Evolutionary conservation across 495 filamentous ascomycete genomes (phyloP).

Genomic region (Cercophora samala): DNA sequence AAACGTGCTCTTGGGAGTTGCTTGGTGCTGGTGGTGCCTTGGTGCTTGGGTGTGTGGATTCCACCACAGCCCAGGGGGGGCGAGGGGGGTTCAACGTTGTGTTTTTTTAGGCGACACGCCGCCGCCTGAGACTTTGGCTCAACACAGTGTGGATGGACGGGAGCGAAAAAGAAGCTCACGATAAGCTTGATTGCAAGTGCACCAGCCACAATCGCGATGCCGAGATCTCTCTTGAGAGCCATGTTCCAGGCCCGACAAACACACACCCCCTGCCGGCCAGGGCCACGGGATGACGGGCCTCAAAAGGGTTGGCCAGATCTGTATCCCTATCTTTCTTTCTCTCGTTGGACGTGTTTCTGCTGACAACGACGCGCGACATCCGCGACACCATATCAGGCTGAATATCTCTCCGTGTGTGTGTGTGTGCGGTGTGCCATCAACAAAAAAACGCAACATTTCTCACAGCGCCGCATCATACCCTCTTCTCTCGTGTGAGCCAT

Average conservation of each 20-base stretch:
- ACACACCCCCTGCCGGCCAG: neutral
- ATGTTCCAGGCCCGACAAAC: neutral
- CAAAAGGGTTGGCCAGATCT: conserved; percentile 9
- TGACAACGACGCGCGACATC: neutral
- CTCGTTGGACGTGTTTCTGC: neutral
- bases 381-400: neutral
- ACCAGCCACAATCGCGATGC: neutral
- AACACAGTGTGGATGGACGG: neutral
- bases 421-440: neutral
- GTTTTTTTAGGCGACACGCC: neutral
- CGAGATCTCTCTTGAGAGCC: neutral
- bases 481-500: neutral
- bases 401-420: neutral
- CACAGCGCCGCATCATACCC: neutral
- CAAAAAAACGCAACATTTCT: neutral
- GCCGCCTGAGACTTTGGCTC: neutral
- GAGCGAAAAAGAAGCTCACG: neutral
- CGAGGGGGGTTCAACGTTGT: neutral
- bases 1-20: neutral
- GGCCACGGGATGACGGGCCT: conserved; percentile 19
- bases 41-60: neutral
- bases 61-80: neutral
- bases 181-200: neutral
- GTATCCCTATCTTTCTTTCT: neutral
- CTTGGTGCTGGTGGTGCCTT: too few species aligned